Conservation (phyloP, 805 yeast genomes). For the Sugiyamaella floridensis region DNA sequence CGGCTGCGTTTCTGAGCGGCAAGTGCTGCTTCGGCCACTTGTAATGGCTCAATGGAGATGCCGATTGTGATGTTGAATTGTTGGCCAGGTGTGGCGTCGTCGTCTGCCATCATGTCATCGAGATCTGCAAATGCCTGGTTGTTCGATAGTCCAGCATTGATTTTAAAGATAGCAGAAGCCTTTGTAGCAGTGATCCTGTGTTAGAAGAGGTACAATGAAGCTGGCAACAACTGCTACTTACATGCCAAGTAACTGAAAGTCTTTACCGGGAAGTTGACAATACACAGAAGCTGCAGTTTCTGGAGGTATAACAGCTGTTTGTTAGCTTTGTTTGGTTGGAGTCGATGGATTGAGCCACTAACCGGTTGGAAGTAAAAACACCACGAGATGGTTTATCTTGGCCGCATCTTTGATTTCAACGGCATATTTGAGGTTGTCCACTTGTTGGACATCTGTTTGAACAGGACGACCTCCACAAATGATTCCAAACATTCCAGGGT, state of each 20-base stretch:
- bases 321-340: not conserved
- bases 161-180: constrained; percentile 87
- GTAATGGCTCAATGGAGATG: constrained; percentile 79
- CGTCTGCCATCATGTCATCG: constrained; percentile 54
- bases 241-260: constrained; percentile 33
- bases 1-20: constrained; percentile 30
- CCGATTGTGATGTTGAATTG: constrained; percentile 52
- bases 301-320: constrained; percentile 41
- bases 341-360: constrained; percentile 27
- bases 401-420: constrained; percentile 57
- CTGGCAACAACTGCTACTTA: constrained; percentile 41
- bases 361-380: constrained; percentile 80
- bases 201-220: not conserved
- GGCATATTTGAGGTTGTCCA: constrained; percentile 62
- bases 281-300: constrained; percentile 77
- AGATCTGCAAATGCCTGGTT: constrained; percentile 30
- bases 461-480: constrained; percentile 68
- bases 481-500: constrained; percentile 58
- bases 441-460: constrained; percentile 43
- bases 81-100: constrained; percentile 33
- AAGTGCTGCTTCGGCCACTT: constrained; percentile 55
- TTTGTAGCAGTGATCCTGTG: constrained; percentile 40
- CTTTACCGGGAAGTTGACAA: constrained; percentile 67
- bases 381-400: constrained; percentile 66
- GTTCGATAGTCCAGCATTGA: constrained; percentile 34